Conservation (phyloP, 2,329 filamentous ascomycete species). For the Verticillium albo-atrum region DNA sequence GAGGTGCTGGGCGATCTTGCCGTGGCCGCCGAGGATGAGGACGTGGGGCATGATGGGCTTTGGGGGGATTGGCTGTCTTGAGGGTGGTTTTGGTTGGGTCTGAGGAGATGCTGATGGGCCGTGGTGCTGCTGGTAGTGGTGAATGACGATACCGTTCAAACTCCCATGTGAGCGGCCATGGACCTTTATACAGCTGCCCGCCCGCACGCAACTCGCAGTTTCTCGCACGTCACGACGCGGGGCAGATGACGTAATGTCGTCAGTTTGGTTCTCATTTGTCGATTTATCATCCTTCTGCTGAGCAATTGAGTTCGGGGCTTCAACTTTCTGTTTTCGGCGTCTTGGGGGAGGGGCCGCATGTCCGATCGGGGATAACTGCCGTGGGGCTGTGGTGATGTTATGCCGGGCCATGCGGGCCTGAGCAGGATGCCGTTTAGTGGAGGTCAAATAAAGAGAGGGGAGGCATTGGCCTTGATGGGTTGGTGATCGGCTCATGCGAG, state of each 20-base stretch:
- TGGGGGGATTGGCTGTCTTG: not conserved
- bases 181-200: not conserved
- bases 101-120: not conserved
- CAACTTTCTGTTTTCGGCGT: not conserved
- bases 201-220: not conserved
- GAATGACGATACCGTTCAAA: not conserved
- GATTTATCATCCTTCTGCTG: not conserved
- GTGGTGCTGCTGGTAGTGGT: not conserved
- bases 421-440: not conserved
- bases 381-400: not conserved
- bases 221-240: not conserved
- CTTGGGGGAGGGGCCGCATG: not conserved
- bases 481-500: not conserved
- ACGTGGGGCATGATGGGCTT: slow-evolving; percentile 39
- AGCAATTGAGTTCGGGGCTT: not conserved
- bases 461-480: not conserved
- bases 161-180: too few species aligned
- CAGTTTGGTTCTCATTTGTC: not conserved
- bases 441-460: not conserved
- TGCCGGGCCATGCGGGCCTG: not conserved
- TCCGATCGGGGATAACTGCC: not conserved
- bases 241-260: not conserved
- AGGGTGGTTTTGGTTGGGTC: not conserved
- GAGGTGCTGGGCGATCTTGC: slow-evolving; percentile 69
- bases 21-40: slow-evolving; percentile 76